Percentiles rank a stretch among this genome's conserved stretches.
These are phyloP conservation scores for carrot (Daucus carota) DNA, from an alignment of 129 eudicot species.

Conservation along the genomic window DH1_v3.0 NC_030381.2:56012001-56012500, in stretches of 20 bases:
- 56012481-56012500: conserved; percentile 52
- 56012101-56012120: background rate
- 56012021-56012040: background rate
- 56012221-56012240: background rate
- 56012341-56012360: background rate
- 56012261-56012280: background rate
- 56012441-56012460: background rate
- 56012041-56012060: background rate
- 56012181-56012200: conserved; percentile 2
- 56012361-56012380: background rate
- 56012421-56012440: background rate
- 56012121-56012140: background rate
- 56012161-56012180: background rate
- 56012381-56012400: background rate
- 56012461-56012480: conserved; percentile 33
- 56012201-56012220: background rate
- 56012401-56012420: background rate
- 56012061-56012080: background rate
- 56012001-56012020: background rate
- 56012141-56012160: background rate
- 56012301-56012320: background rate
- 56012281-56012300: background rate
- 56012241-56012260: background rate
- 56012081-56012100: background rate
- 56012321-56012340: background rate